These are phyloP conservation scores for Podila verticillata DNA, from an alignment of 192 early-diverging fungal genomes.

Conservation along the genomic window DNA sequence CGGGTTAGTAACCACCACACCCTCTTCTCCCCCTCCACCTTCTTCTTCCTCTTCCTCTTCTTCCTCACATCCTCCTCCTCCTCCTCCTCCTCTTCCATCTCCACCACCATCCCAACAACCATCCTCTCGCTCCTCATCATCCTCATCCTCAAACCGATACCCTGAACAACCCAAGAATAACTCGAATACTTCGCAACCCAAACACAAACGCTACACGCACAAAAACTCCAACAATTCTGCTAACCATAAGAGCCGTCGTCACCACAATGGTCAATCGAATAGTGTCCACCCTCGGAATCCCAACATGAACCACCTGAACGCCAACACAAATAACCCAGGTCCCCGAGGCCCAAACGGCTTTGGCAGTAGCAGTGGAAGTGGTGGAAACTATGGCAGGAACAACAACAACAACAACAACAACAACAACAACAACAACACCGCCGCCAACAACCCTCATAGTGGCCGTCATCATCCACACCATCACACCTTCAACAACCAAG, in stretches of 20 bases:
- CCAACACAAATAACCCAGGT: background rate
- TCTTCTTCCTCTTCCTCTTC: conserved; percentile 4
- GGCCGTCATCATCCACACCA: background rate
- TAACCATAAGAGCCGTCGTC: background rate
- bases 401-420: background rate
- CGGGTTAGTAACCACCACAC: conserved; percentile 22
- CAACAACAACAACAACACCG: background rate
- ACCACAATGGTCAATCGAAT: conserved; percentile 3
- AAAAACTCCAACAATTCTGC: background rate
- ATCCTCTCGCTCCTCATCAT: background rate
- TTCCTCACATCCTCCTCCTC: background rate
- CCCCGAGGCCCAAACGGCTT: background rate
- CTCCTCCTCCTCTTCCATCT: background rate
- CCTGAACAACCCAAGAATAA: background rate
- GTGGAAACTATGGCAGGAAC: background rate
- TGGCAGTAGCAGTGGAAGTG: background rate
- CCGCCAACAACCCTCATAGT: background rate
- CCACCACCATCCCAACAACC: background rate
- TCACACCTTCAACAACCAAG: conserved; percentile 1
- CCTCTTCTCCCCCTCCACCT: background rate
- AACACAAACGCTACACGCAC: background rate
- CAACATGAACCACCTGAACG: background rate
- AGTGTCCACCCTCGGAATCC: background rate
- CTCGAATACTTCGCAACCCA: background rate
- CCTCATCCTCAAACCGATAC: background rate